Evolutionary conservation across 306 rosid species (phyloP).

Genomic region (Inga oerstediana): DNA sequence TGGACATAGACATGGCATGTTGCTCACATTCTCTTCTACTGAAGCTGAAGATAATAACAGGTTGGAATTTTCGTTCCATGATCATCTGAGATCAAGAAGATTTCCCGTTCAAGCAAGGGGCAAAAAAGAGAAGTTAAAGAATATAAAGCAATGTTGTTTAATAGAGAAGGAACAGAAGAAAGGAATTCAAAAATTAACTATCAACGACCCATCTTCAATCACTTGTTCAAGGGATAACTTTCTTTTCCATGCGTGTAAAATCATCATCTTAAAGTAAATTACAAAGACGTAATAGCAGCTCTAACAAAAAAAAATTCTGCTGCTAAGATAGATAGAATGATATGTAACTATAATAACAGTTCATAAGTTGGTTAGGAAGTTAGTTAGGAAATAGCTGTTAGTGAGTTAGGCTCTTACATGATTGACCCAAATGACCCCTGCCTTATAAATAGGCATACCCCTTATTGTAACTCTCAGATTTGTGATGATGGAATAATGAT

Average conservation of each 20-base stretch:
- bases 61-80: slow-evolving; percentile 94
- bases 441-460: too few species aligned
- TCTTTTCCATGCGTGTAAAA: neutral
- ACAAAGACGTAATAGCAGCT: neutral
- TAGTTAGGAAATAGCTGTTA: too few species aligned
- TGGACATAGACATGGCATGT: slow-evolving; percentile 96
- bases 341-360: too few species aligned
- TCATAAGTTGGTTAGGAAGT: too few species aligned
- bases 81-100: slow-evolving; percentile 71
- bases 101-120: slow-evolving; percentile 26
- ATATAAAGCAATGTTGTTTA: neutral
- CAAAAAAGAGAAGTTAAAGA: neutral
- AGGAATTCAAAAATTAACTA: neutral
- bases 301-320: neutral
- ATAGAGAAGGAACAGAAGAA: neutral
- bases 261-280: neutral
- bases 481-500: too few species aligned
- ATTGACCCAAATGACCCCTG: too few species aligned
- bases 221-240: slow-evolving; percentile 2
- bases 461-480: too few species aligned
- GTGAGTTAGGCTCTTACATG: too few species aligned
- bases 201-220: neutral
- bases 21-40: slow-evolving; percentile 97
- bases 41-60: slow-evolving; percentile 94
- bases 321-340: neutral